Percentiles rank a stretch among this genome's conserved stretches.
Conservation (phyloP, 345 rosid species). For the Trapa bicornis region DNA sequence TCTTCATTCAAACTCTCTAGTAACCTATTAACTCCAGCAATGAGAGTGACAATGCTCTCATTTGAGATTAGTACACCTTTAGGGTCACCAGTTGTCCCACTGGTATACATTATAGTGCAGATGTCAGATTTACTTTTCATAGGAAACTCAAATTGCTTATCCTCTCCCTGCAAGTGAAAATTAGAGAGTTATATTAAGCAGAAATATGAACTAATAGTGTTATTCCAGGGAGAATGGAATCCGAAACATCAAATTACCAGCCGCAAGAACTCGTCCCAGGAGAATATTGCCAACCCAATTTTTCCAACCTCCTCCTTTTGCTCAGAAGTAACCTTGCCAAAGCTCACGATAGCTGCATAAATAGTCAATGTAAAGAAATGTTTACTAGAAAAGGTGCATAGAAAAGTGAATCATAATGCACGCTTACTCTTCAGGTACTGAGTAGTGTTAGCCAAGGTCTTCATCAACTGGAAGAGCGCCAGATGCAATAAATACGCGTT, state of each 20-base stretch:
- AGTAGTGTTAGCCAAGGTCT: conserved; percentile 63
- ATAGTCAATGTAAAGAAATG: conserved; percentile 6
- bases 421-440: conserved; percentile 65
- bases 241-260: conserved; percentile 28
- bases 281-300: conserved; percentile 44
- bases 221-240: not conserved
- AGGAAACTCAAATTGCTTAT: conserved; percentile 65
- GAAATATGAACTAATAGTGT: not conserved
- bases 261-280: conserved; percentile 79
- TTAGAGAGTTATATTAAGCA: conserved; percentile 2
- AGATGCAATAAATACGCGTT: conserved; percentile 5
- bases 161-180: conserved; percentile 42
- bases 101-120: conserved; percentile 95
- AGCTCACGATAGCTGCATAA: conserved; percentile 81
- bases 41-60: conserved; percentile 60
- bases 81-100: conserved; percentile 99
- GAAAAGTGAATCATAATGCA: not conserved
- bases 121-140: conserved; percentile 63
- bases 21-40: conserved; percentile 58
- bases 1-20: conserved; percentile 50
- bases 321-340: conserved; percentile 58
- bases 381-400: not conserved
- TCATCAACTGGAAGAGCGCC: conserved; percentile 48
- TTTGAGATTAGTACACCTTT: conserved; percentile 95
- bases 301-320: conserved; percentile 55